Evolutionary conservation across 495 filamentous ascomycete genomes (phyloP).

Genomic region (Amniculicola lignicola): DNA sequence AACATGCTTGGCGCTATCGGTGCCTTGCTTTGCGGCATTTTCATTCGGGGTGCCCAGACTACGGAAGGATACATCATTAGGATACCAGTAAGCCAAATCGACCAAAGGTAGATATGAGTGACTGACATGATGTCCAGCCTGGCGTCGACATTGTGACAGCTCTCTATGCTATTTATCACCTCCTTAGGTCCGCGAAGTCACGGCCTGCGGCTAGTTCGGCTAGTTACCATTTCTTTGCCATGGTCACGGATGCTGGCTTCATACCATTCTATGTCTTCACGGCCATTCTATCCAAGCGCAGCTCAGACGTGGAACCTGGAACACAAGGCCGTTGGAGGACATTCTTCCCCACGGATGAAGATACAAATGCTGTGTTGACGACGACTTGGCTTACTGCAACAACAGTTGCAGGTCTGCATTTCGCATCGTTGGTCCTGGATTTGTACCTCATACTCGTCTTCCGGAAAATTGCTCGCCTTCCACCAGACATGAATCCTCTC

Average conservation of each 20-base stretch:
- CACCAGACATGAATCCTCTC: conserved; percentile 89
- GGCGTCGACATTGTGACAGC: conserved; percentile 67
- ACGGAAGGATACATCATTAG: conserved; percentile 71
- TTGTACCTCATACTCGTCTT: conserved; percentile 71
- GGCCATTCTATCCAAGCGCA: conserved; percentile 53
- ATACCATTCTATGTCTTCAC: conserved; percentile 77
- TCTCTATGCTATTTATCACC: conserved; percentile 74
- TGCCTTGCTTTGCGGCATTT: conserved; percentile 67
- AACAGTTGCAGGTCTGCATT: conserved; percentile 61
- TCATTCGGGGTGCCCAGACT: conserved; percentile 61
- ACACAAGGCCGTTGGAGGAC: conserved; percentile 59
- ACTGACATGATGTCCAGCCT: conserved; percentile 49
- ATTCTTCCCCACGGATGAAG: conserved; percentile 50
- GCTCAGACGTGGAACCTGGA: conserved; percentile 47
- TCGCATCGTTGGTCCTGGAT: conserved; percentile 64
- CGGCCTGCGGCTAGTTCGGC: conserved; percentile 73
- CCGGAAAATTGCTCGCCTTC: conserved; percentile 72
- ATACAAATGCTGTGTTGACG: conserved; percentile 55
- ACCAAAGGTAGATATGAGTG: not conserved
- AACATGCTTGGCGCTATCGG: conserved; percentile 67
- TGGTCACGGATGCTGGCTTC: conserved; percentile 65
- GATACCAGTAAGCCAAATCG: conserved; percentile 57
- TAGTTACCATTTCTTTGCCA: conserved; percentile 80
- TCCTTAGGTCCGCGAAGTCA: conserved; percentile 60
- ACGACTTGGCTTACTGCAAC: conserved; percentile 63